Percentiles rank a stretch among this genome's conserved stretches.
These are phyloP conservation scores for Tubosaeta sp. DNA, from an alignment of 768 basidiomycete species.

Conservation along the genomic window DNA sequence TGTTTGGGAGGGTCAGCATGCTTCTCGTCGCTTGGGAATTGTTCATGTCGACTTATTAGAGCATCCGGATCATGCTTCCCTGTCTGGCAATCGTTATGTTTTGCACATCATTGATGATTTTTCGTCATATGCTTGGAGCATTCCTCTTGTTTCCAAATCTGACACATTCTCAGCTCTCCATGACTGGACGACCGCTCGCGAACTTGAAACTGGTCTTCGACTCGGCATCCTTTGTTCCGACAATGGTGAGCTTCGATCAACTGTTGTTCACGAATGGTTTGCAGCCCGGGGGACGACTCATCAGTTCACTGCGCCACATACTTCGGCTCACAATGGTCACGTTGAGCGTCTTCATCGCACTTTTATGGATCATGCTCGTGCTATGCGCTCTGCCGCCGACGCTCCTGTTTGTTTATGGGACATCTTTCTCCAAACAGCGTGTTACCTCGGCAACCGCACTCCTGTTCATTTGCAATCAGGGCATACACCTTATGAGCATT, in stretches of 20 bases:
- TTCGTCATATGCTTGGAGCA: slow-evolving; percentile 29
- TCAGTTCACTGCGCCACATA: no score
- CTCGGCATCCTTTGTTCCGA: no score
- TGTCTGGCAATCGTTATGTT: no score
- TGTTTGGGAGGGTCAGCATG: slow-evolving; percentile 20
- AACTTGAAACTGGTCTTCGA: no score
- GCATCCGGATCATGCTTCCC: slow-evolving; percentile 3
- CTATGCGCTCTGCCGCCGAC: neutral
- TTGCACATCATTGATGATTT: no score
- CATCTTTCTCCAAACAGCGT: no score
- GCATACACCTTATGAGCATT: neutral
- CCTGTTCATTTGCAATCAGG: neutral
- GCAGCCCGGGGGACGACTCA: no score
- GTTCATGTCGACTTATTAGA: slow-evolving; percentile 29
- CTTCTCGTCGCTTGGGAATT: no score
- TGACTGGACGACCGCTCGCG: no score
- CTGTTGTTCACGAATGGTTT: no score
- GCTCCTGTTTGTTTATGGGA: no score
- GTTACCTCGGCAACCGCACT: neutral
- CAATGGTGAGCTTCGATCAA: neutral
- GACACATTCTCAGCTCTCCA: no score
- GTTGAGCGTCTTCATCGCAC: neutral
- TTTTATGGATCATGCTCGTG: neutral
- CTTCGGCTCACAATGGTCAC: neutral
- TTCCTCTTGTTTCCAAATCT: slow-evolving; percentile 33